Conservation (phyloP, 169 alveolate species). For the Plasmodium inui region DNA sequence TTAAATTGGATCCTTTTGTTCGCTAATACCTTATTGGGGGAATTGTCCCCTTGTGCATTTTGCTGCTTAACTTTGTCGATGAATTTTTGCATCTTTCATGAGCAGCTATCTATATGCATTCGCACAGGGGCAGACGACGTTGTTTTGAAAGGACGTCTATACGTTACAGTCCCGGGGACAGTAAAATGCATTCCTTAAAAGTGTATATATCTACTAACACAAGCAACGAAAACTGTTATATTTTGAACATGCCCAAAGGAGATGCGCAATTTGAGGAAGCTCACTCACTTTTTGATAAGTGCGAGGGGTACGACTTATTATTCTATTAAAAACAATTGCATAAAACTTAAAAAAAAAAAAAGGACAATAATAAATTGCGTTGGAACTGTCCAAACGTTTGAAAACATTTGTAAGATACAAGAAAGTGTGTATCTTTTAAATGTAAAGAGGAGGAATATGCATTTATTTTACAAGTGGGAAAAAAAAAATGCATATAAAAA, state of each 20-base stretch:
- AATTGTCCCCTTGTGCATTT: constrained; percentile 34
- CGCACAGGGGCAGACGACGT: background rate
- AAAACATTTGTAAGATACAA: background rate
- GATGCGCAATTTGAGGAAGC: background rate
- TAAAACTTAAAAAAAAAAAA: constrained; percentile 27
- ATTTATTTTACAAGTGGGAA: background rate
- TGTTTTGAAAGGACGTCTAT: background rate
- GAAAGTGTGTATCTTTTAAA: background rate
- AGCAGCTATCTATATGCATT: background rate
- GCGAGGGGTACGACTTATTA: constrained; percentile 2
- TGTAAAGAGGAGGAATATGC: background rate
- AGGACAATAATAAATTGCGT: background rate
- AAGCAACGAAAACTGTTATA: background rate
- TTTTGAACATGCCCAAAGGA: background rate
- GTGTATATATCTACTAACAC: background rate
- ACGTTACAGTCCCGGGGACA: background rate
- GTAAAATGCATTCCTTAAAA: background rate
- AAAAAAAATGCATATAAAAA: background rate
- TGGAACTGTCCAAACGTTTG: background rate
- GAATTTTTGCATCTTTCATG: constrained; percentile 49
- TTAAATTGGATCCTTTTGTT: constrained; percentile 56
- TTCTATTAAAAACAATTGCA: constrained; percentile 14
- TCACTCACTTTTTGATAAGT: constrained; percentile 1
- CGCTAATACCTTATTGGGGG: constrained; percentile 15
- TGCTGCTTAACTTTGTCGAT: constrained; percentile 67